Evolutionary conservation across 163 green algal genomes (phyloP).

Genomic region (Scenedesmus sp.): DNA sequence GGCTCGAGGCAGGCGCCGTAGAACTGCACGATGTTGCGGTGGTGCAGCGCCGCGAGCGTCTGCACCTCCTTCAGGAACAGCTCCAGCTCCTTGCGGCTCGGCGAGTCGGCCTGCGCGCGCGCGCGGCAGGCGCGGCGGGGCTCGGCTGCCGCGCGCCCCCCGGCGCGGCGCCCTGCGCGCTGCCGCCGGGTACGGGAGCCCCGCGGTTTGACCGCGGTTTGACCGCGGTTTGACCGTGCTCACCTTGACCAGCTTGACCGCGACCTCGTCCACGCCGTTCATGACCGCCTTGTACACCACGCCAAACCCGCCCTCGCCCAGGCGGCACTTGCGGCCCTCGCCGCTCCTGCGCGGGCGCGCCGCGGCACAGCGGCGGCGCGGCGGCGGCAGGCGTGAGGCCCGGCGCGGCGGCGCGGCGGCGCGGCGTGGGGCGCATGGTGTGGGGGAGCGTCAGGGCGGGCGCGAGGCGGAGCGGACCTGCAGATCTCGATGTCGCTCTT

Average conservation of each 20-base stretch:
- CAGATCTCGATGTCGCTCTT: conserved; percentile 47
- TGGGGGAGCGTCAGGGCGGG: too few species aligned
- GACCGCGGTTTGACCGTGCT: too few species aligned
- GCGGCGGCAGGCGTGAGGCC: too few species aligned
- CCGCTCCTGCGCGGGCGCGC: conserved; percentile 16
- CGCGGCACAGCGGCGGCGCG: background rate
- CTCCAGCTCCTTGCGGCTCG: conserved; percentile 45
- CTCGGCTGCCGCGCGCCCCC: too few species aligned
- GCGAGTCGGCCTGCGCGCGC: conserved; percentile 30
- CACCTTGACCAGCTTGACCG: conserved; percentile 76
- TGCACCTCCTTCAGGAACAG: conserved; percentile 51
- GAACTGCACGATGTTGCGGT: conserved; percentile 69
- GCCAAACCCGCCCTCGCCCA: conserved; percentile 80
- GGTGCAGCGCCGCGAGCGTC: conserved; percentile 48
- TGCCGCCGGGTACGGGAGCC: too few species aligned
- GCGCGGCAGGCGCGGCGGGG: background rate
- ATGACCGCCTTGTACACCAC: conserved; percentile 79
- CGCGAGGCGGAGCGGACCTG: too few species aligned
- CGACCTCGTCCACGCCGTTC: conserved; percentile 79
- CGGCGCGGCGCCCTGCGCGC: too few species aligned
- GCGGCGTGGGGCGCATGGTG: too few species aligned
- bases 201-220: too few species aligned
- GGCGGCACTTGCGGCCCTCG: conserved; percentile 62
- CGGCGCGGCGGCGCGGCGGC: too few species aligned
- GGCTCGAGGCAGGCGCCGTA: conserved; percentile 74